Conservation (phyloP, 2,329 filamentous ascomycete species). For the Verticillium tricorpus region DNA sequence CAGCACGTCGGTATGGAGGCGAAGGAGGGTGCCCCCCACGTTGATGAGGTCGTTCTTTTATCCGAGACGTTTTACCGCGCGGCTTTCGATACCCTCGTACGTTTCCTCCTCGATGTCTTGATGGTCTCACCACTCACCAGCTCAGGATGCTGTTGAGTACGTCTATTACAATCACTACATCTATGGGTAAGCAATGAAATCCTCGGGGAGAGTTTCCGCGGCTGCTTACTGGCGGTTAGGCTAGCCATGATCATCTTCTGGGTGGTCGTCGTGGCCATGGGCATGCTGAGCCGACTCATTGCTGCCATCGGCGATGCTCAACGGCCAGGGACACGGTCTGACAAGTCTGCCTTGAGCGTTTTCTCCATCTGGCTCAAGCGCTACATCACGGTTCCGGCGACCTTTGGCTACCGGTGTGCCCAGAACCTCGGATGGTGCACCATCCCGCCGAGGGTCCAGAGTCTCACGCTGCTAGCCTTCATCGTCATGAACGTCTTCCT, state of each 20-base stretch:
- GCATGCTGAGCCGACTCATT: conserved; percentile 24
- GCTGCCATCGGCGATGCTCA: conserved; percentile 1
- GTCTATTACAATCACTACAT: conserved; percentile 26
- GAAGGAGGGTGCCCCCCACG: conserved; percentile 1
- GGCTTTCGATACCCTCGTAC: conserved; percentile 34
- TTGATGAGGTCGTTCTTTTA: conserved; percentile 29
- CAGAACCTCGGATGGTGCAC: conserved; percentile 41
- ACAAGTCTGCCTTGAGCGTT: background rate
- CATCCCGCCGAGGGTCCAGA: conserved; percentile 38
- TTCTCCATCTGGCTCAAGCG: conserved; percentile 24
- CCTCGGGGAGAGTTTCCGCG: background rate
- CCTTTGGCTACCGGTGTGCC: conserved; percentile 37
- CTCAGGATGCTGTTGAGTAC: conserved; percentile 29
- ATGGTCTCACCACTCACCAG: conserved; percentile 1
- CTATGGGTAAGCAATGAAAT: conserved; percentile 27
- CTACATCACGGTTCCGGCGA: conserved; percentile 32
- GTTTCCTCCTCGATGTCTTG: background rate
- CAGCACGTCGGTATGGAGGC: conserved; percentile 24
- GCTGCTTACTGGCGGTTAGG: conserved; percentile 12
- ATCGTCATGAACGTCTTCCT: conserved; percentile 31
- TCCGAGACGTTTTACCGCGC: conserved; percentile 24
- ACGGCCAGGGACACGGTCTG: background rate
- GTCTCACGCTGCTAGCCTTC: conserved; percentile 32
- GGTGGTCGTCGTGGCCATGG: conserved; percentile 30
- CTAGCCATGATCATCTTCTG: conserved; percentile 35